phyloP scores from a whole-genome alignment of 306 rosid species.

The Pachyrhizus erosus region DNA sequence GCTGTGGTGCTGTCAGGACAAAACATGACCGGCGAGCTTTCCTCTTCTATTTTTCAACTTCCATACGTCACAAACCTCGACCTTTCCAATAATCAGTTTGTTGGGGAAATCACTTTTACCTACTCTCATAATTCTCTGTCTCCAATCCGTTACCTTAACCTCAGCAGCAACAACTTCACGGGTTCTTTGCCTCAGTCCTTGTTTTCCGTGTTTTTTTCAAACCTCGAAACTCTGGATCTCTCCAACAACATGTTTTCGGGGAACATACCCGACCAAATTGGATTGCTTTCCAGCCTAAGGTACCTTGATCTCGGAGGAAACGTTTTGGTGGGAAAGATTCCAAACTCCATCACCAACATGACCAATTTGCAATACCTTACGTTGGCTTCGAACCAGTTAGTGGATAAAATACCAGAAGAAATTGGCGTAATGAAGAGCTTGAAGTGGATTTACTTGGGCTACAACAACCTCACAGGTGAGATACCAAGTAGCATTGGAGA shows the following conservation, averaged over 20 bases:
- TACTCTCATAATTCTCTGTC: constrained; percentile 28
- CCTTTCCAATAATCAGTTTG: constrained; percentile 78
- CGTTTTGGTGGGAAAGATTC: constrained; percentile 67
- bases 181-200: constrained; percentile 67
- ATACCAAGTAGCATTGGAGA: constrained; percentile 75
- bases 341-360: constrained; percentile 64
- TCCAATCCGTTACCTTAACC: constrained; percentile 68
- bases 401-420: constrained; percentile 64
- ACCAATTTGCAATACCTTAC: constrained; percentile 67
- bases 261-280: constrained; percentile 61
- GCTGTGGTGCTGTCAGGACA: constrained; percentile 60
- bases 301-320: constrained; percentile 93
- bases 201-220: constrained; percentile 45
- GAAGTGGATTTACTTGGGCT: constrained; percentile 86
- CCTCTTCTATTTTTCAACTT: constrained; percentile 62
- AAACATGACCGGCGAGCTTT: constrained; percentile 68
- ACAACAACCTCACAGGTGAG: constrained; percentile 82
- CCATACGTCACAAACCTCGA: constrained; percentile 57
- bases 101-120: constrained; percentile 49
- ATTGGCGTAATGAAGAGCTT: constrained; percentile 64
- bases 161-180: constrained; percentile 85
- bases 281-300: constrained; percentile 56
- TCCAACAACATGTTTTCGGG: constrained; percentile 94
- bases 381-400: constrained; percentile 81
- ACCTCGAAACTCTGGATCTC: constrained; percentile 70